Conservation (phyloP, 1,284 basidiomycete species). For the Cutaneotrichosporon daszewskae region DNA sequence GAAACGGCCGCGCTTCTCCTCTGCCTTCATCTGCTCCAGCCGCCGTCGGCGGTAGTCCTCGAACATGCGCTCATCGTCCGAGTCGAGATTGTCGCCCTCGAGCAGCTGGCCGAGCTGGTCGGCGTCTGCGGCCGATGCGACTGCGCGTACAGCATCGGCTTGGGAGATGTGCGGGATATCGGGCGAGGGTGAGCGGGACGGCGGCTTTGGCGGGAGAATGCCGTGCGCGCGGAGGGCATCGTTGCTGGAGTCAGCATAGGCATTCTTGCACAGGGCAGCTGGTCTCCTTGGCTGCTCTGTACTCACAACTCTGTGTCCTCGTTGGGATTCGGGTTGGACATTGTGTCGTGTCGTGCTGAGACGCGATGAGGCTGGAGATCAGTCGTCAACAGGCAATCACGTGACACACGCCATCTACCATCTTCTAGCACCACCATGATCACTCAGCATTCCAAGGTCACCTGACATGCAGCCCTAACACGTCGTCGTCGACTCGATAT, state of each 20-base stretch:
- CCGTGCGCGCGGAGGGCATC: constrained; percentile 86
- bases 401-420: too few species aligned
- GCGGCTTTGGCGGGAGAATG: constrained; percentile 70
- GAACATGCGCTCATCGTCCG: constrained; percentile 72
- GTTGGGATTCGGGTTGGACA: constrained; percentile 64
- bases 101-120: constrained; percentile 59
- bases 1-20: constrained; percentile 65
- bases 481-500: too few species aligned
- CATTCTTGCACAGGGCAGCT: too few species aligned
- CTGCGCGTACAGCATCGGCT: constrained; percentile 48
- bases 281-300: too few species aligned
- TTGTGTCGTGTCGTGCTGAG: constrained; percentile 55
- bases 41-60: constrained; percentile 63
- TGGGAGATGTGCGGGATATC: constrained; percentile 51
- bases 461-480: too few species aligned
- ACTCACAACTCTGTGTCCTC: constrained; percentile 90
- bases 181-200: constrained; percentile 61
- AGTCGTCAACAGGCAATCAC: too few species aligned
- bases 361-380: too few species aligned
- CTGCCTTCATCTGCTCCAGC: constrained; percentile 60
- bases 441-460: background rate
- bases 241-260: constrained; percentile 61
- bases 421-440: background rate
- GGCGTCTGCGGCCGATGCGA: constrained; percentile 55
- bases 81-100: constrained; percentile 63